Evolutionary conservation across 2,329 filamentous ascomycete species (phyloP).

Genomic region (Cytospora piceicola): DNA sequence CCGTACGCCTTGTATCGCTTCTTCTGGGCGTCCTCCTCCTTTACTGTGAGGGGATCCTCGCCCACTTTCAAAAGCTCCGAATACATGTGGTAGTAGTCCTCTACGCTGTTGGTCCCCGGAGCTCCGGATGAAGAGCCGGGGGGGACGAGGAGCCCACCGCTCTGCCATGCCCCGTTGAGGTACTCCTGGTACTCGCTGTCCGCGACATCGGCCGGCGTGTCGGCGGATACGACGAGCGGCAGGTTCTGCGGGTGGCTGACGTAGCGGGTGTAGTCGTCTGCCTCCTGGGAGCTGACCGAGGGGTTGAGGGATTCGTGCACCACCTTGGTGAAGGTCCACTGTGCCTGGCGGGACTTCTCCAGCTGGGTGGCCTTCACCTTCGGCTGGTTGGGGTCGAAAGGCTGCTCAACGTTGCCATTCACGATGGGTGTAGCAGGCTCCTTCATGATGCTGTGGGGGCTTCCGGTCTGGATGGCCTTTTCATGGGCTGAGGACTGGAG

Average conservation of each 20-base stretch:
- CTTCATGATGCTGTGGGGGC: slow-evolving; percentile 61
- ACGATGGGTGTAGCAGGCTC: slow-evolving; percentile 40
- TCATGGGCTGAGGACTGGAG: slow-evolving; percentile 54
- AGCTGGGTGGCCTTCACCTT: slow-evolving; percentile 62
- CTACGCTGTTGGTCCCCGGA: slow-evolving; percentile 50
- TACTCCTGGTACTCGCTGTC: slow-evolving; percentile 80
- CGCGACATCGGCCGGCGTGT: slow-evolving; percentile 59
- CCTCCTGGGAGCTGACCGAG: slow-evolving; percentile 74
- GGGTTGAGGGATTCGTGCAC: slow-evolving; percentile 86
- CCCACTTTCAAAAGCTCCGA: slow-evolving; percentile 74
- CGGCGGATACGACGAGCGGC: slow-evolving; percentile 76
- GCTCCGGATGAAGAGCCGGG: slow-evolving; percentile 57
- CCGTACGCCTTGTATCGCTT: slow-evolving; percentile 96
- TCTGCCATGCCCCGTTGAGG: slow-evolving; percentile 69
- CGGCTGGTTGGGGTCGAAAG: slow-evolving; percentile 25
- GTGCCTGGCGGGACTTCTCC: slow-evolving; percentile 80
- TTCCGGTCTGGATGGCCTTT: slow-evolving; percentile 32
- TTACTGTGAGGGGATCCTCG: slow-evolving; percentile 85
- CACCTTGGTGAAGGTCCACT: slow-evolving; percentile 87
- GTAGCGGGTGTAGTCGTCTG: slow-evolving; percentile 86
- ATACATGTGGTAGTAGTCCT: slow-evolving; percentile 74
- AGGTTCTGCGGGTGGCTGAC: slow-evolving; percentile 87
- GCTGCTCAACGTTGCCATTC: slow-evolving; percentile 32
- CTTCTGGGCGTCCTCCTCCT: slow-evolving; percentile 83
- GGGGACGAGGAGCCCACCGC: slow-evolving; percentile 56